Conservation (phyloP, 106 monocot species). For the Gastrodia elata region DNA sequence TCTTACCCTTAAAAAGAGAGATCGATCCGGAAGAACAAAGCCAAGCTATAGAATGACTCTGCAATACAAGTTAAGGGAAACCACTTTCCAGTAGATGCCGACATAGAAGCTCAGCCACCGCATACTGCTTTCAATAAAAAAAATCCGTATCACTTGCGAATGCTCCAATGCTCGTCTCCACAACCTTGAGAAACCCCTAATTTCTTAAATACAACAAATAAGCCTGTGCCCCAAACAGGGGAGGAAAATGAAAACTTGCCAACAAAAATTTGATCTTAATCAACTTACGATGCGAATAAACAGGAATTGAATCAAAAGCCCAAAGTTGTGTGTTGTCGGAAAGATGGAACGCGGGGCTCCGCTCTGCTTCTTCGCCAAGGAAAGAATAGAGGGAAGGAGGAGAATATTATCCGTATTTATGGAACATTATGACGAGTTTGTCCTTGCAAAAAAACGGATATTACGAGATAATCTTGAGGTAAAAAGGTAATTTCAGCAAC, state of each 20-base stretch:
- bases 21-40: background rate
- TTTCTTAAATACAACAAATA: background rate
- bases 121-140: conserved; percentile 38
- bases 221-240: background rate
- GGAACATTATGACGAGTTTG: background rate
- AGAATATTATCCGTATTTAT: background rate
- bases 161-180: background rate
- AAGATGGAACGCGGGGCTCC: no score
- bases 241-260: background rate
- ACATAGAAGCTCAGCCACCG: conserved; percentile 54
- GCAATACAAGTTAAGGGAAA: conserved; percentile 71
- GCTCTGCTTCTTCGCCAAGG: no score
- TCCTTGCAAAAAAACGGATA: background rate
- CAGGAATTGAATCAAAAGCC: background rate
- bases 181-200: background rate
- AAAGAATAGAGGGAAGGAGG: no score
- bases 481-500: background rate
- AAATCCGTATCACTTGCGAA: background rate
- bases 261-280: background rate
- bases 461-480: background rate
- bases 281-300: background rate
- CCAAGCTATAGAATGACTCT: conserved; percentile 70
- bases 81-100: conserved; percentile 46
- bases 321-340: background rate
- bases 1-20: conserved; percentile 16